Evolutionary conservation across 2,329 filamentous ascomycete genomes (phyloP).

Genomic region (Cylindrodendrum hubeiense): DNA sequence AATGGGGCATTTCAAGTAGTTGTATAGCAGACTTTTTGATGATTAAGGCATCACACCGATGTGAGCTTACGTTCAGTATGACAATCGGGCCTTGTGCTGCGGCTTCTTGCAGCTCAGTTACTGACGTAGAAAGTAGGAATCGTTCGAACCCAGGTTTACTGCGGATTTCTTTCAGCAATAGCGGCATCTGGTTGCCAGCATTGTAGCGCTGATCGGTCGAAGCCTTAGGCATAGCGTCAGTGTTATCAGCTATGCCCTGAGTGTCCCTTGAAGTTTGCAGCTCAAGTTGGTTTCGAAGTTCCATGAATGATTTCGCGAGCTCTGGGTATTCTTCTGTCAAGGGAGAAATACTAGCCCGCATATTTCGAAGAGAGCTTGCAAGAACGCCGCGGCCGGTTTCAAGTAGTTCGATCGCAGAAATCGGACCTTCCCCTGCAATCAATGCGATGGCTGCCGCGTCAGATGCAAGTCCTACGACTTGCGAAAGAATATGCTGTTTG

Average conservation of each 20-base stretch:
- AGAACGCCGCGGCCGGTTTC: conserved; percentile 1
- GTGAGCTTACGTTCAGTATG: background rate
- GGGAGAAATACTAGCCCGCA: background rate
- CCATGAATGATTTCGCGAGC: background rate
- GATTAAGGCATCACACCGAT: background rate
- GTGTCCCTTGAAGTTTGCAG: background rate
- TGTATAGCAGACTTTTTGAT: background rate
- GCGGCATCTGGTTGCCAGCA: background rate
- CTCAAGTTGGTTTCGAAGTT: background rate
- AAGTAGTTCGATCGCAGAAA: background rate
- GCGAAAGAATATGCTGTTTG: background rate
- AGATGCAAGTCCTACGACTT: background rate
- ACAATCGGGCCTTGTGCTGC: background rate
- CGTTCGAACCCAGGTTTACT: background rate
- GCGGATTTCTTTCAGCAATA: background rate
- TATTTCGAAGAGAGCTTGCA: background rate
- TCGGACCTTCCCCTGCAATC: background rate
- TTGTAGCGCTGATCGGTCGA: background rate
- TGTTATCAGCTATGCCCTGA: no score
- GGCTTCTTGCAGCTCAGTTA: background rate
- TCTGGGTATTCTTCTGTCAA: background rate
- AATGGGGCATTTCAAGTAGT: background rate
- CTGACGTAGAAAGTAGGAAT: background rate
- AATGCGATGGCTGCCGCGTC: background rate
- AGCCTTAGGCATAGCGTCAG: background rate